phyloP scores from a whole-genome alignment of 2,329 filamentous ascomycete genomes.

The Diaporthe caulivora region DNA sequence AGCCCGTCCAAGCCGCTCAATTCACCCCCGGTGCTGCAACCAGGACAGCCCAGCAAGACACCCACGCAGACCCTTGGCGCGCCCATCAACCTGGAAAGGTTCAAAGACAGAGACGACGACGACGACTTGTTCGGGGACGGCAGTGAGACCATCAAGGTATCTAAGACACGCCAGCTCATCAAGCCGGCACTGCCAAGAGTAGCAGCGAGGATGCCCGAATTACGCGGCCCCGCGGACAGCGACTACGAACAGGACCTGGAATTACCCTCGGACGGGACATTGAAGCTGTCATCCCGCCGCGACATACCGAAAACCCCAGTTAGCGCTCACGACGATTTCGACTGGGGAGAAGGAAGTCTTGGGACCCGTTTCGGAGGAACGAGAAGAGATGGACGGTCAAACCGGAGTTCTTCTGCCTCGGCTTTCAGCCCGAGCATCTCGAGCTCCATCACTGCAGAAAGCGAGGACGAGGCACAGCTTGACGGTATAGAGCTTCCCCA shows the following conservation, averaged over 20 bases:
- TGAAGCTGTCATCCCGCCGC: slow-evolving; percentile 72
- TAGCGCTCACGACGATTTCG: slow-evolving; percentile 79
- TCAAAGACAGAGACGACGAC: slow-evolving; percentile 71
- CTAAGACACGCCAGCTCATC: slow-evolving; percentile 70
- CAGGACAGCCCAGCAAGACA: slow-evolving; percentile 33
- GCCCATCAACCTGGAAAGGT: slow-evolving; percentile 72
- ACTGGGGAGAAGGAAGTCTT: slow-evolving; percentile 94
- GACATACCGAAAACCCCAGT: slow-evolving; percentile 73
- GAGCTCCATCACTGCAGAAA: slow-evolving; percentile 91
- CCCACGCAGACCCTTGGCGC: slow-evolving; percentile 49
- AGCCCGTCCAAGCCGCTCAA: slow-evolving; percentile 63
- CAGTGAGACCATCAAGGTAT: slow-evolving; percentile 75
- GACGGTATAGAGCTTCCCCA: slow-evolving; percentile 89
- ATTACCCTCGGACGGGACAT: slow-evolving; percentile 74
- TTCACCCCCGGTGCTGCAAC: slow-evolving; percentile 41
- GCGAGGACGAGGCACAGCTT: slow-evolving; percentile 86
- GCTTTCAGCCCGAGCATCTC: slow-evolving; percentile 93
- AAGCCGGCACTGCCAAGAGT: slow-evolving; percentile 67
- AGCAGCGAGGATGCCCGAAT: slow-evolving; percentile 42
- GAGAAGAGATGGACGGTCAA: slow-evolving; percentile 80
- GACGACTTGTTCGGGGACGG: slow-evolving; percentile 75
- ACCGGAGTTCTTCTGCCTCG: slow-evolving; percentile 87
- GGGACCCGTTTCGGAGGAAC: slow-evolving; percentile 93
- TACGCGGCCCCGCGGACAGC: slow-evolving; percentile 59
- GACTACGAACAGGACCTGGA: slow-evolving; percentile 81